These are phyloP conservation scores for Vinca minor DNA, from an alignment of 257 asterid species.

Conservation along the genomic window DNA sequence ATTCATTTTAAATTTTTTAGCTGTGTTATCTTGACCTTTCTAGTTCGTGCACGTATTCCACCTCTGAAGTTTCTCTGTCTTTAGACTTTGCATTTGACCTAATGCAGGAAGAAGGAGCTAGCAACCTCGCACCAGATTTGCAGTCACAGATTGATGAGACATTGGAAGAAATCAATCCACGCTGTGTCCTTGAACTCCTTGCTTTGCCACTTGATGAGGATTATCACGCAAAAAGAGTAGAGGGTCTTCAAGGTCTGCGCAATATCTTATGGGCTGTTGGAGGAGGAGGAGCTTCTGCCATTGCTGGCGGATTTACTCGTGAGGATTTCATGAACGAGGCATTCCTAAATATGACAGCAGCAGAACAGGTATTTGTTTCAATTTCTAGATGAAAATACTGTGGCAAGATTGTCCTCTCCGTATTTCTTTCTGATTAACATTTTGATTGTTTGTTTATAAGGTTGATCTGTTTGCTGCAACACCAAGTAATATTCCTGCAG, in stretches of 20 bases:
- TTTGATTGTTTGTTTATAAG: conserved; percentile 26
- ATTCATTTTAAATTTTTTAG: background rate
- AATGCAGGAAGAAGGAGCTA: conserved; percentile 91
- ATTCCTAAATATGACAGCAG: conserved; percentile 80
- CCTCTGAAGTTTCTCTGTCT: background rate
- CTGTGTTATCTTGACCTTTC: background rate
- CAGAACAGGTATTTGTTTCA: conserved; percentile 66
- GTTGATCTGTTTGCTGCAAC: conserved; percentile 92
- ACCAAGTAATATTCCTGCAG: conserved; percentile 94
- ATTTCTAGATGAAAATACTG: background rate
- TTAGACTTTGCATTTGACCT: background rate
- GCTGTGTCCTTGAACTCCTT: conserved; percentile 75
- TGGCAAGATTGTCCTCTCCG: background rate
- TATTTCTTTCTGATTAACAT: background rate
- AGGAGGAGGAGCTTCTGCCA: conserved; percentile 96
- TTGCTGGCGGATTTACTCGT: conserved; percentile 86
- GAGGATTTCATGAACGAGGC: conserved; percentile 97
- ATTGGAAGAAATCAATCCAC: conserved; percentile 79
- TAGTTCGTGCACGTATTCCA: background rate
- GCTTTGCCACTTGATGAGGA: conserved; percentile 75
- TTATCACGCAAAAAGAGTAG: conserved; percentile 55
- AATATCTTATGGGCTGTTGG: conserved; percentile 97
- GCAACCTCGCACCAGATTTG: conserved; percentile 78
- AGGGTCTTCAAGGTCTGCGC: conserved; percentile 90
- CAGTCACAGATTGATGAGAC: conserved; percentile 97